phyloP scores from a whole-genome alignment of 805 yeast species.

The Suhomyces pyralidae region DNA sequence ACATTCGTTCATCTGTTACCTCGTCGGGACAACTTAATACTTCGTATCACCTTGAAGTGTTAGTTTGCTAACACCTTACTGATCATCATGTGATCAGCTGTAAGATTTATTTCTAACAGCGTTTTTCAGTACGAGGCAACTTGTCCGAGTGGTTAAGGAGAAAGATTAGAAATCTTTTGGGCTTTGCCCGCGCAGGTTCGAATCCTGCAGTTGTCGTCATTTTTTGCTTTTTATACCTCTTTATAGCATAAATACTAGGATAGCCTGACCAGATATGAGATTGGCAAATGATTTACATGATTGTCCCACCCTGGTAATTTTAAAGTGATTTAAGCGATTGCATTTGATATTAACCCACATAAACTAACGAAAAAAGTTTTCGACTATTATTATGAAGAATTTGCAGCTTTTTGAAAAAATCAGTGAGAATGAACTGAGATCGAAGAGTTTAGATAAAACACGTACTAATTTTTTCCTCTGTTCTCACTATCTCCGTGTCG shows the following conservation, averaged over 20 bases:
- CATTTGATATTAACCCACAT: too few species aligned
- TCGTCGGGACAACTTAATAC: too few species aligned
- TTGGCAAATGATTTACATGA: too few species aligned
- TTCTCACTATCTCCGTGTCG: not conserved
- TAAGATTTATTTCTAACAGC: too few species aligned
- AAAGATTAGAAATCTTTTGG: conserved; percentile 50
- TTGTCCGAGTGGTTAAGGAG: conserved; percentile 61
- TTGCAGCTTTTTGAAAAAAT: not conserved
- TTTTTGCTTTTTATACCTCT: not conserved
- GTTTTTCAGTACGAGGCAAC: conserved; percentile 37
- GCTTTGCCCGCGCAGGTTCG: conserved; percentile 48
- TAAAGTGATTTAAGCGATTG: too few species aligned
- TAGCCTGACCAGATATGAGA: not conserved
- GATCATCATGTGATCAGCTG: too few species aligned
- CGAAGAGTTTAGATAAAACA: not conserved
- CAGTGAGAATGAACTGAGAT: not conserved
- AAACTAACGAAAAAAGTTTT: too few species aligned
- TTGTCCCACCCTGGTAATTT: not conserved
- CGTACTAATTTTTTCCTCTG: not conserved
- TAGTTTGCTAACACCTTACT: too few species aligned
- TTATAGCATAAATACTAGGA: too few species aligned
- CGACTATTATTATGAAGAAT: not conserved
- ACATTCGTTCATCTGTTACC: too few species aligned
- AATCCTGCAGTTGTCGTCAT: conserved; percentile 48
- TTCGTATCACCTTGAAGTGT: too few species aligned